Conservation (phyloP, 306 rosid species). For the Rosa rugosa region DNA sequence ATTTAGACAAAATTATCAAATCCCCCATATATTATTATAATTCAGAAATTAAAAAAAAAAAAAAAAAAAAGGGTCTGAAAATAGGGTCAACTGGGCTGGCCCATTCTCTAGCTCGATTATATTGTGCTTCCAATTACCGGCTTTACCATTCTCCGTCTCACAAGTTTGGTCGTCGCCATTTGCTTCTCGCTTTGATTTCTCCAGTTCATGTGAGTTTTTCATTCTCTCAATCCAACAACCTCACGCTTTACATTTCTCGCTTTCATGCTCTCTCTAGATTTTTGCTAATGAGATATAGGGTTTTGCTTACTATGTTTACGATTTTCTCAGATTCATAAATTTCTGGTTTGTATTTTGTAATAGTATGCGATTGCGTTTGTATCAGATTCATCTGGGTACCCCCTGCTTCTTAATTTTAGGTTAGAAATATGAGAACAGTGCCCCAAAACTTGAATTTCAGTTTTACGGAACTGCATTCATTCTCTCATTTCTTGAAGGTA, state of each 20-base stretch:
- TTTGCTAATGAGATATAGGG: background rate
- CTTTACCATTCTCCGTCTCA: background rate
- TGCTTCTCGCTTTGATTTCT: background rate
- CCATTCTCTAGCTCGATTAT: too few species aligned
- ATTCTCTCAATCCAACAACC: background rate
- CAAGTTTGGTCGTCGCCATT: background rate
- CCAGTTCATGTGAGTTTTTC: background rate
- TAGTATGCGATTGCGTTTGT: background rate
- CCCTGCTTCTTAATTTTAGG: background rate
- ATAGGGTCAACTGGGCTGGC: too few species aligned
- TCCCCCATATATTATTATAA: too few species aligned
- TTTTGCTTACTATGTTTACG: background rate
- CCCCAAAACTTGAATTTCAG: background rate
- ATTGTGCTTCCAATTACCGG: too few species aligned
- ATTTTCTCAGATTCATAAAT: constrained; percentile 1
- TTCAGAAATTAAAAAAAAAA: too few species aligned
- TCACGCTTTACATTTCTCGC: background rate
- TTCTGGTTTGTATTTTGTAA: background rate
- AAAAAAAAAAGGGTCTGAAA: too few species aligned
- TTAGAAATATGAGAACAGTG: too few species aligned
- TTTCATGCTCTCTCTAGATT: background rate
- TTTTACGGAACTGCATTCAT: background rate
- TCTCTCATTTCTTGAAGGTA: background rate
- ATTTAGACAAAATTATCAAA: too few species aligned
- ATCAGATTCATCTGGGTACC: background rate